Percentiles rank a stretch among this genome's conserved stretches.
These are phyloP conservation scores for Parastagonospora avenae DNA, from an alignment of 2,329 filamentous ascomycete species.

Conservation along the genomic window DNA sequence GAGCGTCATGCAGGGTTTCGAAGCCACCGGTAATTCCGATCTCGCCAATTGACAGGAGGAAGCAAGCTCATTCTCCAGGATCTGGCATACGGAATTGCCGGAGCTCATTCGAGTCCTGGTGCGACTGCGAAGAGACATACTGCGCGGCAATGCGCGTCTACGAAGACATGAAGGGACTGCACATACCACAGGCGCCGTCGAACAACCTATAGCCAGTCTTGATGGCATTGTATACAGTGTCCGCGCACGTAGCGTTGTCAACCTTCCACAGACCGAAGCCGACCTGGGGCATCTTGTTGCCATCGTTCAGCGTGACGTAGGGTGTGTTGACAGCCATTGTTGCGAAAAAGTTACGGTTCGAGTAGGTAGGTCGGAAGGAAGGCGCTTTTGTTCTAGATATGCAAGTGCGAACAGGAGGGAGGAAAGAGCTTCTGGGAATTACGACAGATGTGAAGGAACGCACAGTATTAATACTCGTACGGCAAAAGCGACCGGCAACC, in stretches of 20 bases:
- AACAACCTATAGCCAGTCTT: constrained; percentile 46
- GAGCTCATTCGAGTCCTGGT: neutral
- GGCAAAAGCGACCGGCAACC: constrained; percentile 21
- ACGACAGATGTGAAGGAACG: constrained; percentile 13
- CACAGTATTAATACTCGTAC: constrained; percentile 31
- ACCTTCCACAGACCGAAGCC: constrained; percentile 45
- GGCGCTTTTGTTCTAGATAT: constrained; percentile 7
- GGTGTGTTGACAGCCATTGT: constrained; percentile 36
- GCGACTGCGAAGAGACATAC: neutral
- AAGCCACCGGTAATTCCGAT: constrained; percentile 30
- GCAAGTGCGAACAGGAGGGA: constrained; percentile 7
- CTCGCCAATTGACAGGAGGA: constrained; percentile 7
- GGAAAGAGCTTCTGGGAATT: constrained; percentile 13
- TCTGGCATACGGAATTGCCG: constrained; percentile 6
- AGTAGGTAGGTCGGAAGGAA: constrained; percentile 2
- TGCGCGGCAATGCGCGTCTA: neutral
- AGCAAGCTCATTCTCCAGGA: constrained; percentile 1
- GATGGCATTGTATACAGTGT: constrained; percentile 44
- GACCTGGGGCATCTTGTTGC: constrained; percentile 45
- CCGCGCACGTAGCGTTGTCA: constrained; percentile 37
- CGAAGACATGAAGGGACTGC: neutral
- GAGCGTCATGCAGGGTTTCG: constrained; percentile 16
- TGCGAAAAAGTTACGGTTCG: constrained; percentile 20
- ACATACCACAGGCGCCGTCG: constrained; percentile 45
- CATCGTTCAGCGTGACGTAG: constrained; percentile 40